Base-by-base conservation (phyloP, 257 asterid species). In the Solanum lignicaule region DNA sequence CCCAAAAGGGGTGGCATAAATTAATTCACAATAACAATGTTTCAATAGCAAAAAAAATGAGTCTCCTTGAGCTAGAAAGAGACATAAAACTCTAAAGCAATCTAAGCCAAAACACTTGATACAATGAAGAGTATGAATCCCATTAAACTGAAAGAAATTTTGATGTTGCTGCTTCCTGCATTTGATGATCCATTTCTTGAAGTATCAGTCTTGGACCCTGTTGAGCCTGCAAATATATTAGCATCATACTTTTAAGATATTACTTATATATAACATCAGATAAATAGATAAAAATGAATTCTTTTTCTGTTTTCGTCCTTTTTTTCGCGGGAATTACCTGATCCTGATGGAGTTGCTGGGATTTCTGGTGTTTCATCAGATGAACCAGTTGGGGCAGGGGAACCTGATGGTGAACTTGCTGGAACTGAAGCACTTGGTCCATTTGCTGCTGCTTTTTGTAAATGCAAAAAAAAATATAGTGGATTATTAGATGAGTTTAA, bases 131-230 rank as follows among this genome's bases (percentile, higher is more conserved):
- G 87, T 31, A 91, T 8, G 41, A 92, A 82, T 38, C 89, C 91
- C 21, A 39, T 29, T 27, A 90, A n/a, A 76, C 68, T 58, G 33
- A 74, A 89, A n/a, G 91, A 79, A 43, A 89, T 68, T 88, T 43
- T 82, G 21, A 65, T 41, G 87, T 82, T 84, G 90, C 87, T 82
- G 90, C 87, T 85, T 87, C 89, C 92, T 33, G 83, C 90, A 25
- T 81, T 81, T 46, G 68, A 29, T 41, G 78, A 20, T 86, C 91
- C 92, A 31, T 86, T 86, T 48, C 73, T 86, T 9, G 94, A 65
- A 4, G 92, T 92, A 81, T 83, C 88, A 25, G 86, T 87, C 86
- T 91, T 94, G 2, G 95, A 90, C 62, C 94, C 94, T 88, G 89
- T 85, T 83, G 85, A 31, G 8, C 31, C 90, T 71, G 90, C 74